These are phyloP conservation scores for Backusella australiensis DNA, from an alignment of 192 early-diverging fungal genomes.

Conservation along the genomic window DNA sequence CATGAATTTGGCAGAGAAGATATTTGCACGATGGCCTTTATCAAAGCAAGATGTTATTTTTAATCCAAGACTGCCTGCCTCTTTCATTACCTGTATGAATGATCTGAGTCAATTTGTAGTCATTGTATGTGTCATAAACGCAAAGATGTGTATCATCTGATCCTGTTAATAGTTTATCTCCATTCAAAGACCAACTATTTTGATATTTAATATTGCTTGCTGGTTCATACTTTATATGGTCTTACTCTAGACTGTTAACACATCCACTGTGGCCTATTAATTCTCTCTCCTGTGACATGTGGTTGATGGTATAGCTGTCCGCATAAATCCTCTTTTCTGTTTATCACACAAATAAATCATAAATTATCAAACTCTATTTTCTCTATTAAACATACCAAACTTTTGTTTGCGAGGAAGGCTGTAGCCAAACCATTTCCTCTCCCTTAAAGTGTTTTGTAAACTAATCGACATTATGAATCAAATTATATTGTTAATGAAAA, in stretches of 20 bases:
- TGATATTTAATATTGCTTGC: not conserved
- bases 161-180: slow-evolving; percentile 52
- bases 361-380: not conserved
- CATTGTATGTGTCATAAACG: slow-evolving; percentile 48
- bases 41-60: not conserved
- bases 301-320: slow-evolving; percentile 26
- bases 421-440: slow-evolving; percentile 4
- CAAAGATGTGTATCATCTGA: slow-evolving; percentile 61
- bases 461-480: slow-evolving; percentile 2
- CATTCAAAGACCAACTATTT: slow-evolving; percentile 50
- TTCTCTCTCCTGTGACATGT: slow-evolving; percentile 29
- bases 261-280: slow-evolving; percentile 52
- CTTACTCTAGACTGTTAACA: slow-evolving; percentile 51
- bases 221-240: no score
- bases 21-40: slow-evolving; percentile 67
- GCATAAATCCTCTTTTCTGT: slow-evolving; percentile 18
- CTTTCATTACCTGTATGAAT: slow-evolving; percentile 31
- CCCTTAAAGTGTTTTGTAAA: slow-evolving; percentile 8
- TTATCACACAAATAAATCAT: not conserved
- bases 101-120: slow-evolving; percentile 36
- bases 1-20: slow-evolving; percentile 76
- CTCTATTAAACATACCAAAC: not conserved
- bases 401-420: not conserved
- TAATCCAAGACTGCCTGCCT: not conserved
- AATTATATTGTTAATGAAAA: not conserved